Percentiles rank a stretch among this genome's conserved stretches.
Evolutionary conservation across 176 grass and related monocot genomes (phyloP).

Genomic region (Aegilops umbellulata): DNA sequence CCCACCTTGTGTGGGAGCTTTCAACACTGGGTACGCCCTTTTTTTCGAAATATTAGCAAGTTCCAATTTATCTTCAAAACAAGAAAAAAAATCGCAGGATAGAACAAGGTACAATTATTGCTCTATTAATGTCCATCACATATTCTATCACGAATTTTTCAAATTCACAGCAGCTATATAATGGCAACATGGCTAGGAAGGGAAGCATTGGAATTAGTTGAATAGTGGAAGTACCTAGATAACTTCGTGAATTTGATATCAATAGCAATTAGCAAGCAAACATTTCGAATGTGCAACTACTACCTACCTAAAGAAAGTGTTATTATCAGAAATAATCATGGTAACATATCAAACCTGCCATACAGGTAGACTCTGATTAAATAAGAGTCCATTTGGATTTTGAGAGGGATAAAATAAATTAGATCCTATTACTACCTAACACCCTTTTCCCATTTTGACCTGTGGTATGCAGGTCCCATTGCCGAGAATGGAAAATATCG

Average conservation of each 20-base stretch:
- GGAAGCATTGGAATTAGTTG: background rate
- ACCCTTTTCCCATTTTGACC: background rate
- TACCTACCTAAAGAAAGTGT: background rate
- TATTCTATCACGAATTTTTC: background rate
- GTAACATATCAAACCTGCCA: background rate
- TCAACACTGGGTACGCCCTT: too few species aligned
- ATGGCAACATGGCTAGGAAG: too few species aligned
- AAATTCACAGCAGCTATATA: too few species aligned
- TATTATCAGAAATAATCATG: background rate
- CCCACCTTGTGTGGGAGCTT: too few species aligned
- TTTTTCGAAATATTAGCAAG: background rate
- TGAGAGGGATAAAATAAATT: background rate
- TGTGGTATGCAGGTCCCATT: background rate
- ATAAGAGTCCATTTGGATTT: background rate
- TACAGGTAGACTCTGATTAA: background rate
- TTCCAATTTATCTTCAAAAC: too few species aligned
- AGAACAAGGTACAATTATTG: background rate
- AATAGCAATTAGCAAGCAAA: background rate
- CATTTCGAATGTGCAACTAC: background rate
- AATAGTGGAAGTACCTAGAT: background rate
- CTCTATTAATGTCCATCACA: background rate
- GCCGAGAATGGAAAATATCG: background rate
- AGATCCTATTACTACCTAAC: background rate
- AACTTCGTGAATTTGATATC: background rate
- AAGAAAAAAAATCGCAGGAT: background rate